Percentiles rank a stretch among this genome's conserved stretches.
Evolutionary conservation across 345 rosid genomes (phyloP).

Genomic region (Clausena lansium): DNA sequence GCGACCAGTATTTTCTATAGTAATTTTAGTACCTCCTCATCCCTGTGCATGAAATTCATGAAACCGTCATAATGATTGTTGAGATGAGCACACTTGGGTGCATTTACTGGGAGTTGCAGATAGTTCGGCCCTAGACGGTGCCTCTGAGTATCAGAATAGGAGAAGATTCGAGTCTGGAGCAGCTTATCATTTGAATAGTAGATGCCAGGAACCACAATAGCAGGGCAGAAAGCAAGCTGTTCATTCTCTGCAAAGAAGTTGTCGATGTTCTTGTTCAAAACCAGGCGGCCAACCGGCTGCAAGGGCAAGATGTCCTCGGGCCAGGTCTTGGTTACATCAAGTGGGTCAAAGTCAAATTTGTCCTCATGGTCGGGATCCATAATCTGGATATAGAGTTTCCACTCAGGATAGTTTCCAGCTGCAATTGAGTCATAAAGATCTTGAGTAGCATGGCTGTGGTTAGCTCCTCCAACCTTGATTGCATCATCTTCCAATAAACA

Average conservation of each 20-base stretch:
- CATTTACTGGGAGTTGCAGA: slow-evolving; percentile 89
- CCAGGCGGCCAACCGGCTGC: slow-evolving; percentile 97
- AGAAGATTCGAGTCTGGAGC: slow-evolving; percentile 83
- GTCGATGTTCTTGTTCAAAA: slow-evolving; percentile 90
- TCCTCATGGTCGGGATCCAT: slow-evolving; percentile 86
- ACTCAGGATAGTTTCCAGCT: slow-evolving; percentile 91
- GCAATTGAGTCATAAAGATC: slow-evolving; percentile 91
- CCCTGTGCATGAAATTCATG: slow-evolving; percentile 92
- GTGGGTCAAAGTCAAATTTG: slow-evolving; percentile 85
- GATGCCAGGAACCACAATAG: slow-evolving; percentile 87
- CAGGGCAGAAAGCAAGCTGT: slow-evolving; percentile 94
- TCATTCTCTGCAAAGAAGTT: slow-evolving; percentile 96
- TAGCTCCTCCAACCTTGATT: slow-evolving; percentile 80
- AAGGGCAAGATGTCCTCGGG: slow-evolving; percentile 96
- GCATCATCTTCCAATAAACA: slow-evolving; percentile 88
- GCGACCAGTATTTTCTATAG: background rate
- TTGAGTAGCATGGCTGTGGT: slow-evolving; percentile 96
- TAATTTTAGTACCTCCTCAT: slow-evolving; percentile 66
- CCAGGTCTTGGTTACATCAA: slow-evolving; percentile 97
- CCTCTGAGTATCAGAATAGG: slow-evolving; percentile 94
- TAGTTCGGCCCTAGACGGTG: slow-evolving; percentile 99
- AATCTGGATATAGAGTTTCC: slow-evolving; percentile 80
- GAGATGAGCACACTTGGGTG: slow-evolving; percentile 92
- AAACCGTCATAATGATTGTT: slow-evolving; percentile 93
- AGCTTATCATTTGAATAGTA: slow-evolving; percentile 86